Evolutionary conservation across 164 flowering plant species (phyloP), one percentile per base, ranked within the genome.

Genomic region (Umbellularia californica): DNA sequence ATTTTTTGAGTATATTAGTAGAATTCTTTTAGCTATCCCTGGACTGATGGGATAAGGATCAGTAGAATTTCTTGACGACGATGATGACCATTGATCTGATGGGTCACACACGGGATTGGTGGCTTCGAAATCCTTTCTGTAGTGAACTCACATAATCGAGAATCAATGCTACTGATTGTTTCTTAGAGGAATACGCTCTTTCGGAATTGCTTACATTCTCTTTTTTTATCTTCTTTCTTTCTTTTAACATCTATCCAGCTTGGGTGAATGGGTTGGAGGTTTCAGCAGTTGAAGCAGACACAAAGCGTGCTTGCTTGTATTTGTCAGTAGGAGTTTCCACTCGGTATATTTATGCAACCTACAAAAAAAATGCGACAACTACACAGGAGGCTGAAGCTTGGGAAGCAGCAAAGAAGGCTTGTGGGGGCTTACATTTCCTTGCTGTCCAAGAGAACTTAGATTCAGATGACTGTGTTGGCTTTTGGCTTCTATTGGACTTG

Each of bases 251-350:
- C 15, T 62, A 25, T 63, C 50, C 92, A 95, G 99, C 96, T 77
- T 92, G 96, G 95, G 93, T 95, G 99, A 95, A 91, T 76, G 98
- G 98, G 22, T 75, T 95, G 80, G 99, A 93, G 84, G 90, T 93
- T 9, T 89, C 83, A 72, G 81, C 97, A 41, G 73, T 95, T 33
- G 99, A 95, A 85, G 96, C 88, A 0, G 97, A 95, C 76, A 77
- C 75, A 1, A 64, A 81, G 2, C 86, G 88, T 17, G 98, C 86
- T 72, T 72, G 80, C 69, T 81, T 95, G 85, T 80, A 90, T 69
- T 85, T 93, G n/a, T 89, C 96, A 0, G 99, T 89, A 33, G 98
- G 97, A 65, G 88, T 93, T 24, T 84, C 97, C 1, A 93, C 95
- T 0, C 89, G 97, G 12, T 95, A 95, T 70, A 58, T 88, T 10